Evolutionary conservation across 306 rosid genomes (phyloP), one percentile per base, ranked within the genome.

Genomic region (Cicer pinnatifidum): DNA sequence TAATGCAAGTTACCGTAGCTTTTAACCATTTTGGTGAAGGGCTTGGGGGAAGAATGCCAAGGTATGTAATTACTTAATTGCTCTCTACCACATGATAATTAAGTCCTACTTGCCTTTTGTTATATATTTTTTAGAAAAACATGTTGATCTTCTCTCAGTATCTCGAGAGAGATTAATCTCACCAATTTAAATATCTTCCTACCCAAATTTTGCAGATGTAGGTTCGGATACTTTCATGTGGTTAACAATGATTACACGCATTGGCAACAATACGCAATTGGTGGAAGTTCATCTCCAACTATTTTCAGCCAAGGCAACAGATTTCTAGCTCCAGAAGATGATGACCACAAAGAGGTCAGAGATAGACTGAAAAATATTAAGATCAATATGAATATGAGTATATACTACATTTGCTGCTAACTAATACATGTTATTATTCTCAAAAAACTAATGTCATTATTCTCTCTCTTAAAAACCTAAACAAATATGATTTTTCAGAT

Each of bases 11-110:
- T 33, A 83, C 84, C 35, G 79, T 90, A n/a, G 95, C 98, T 33
- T 92, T 92, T 68, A 92, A 92, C 82, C 96, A 88, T 86, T 90
- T 90, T 78, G 98, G 98, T 9, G 96, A 90, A 80, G 98, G 92
- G 0, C 95, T 92, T 12, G 90, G 88, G 0, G 91, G 89, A 11
- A 87, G 98, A 82, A 92, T 92, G 86, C 81, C 86, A 0, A 82
- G 83, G 83, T 82, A 69, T 3, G 23, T 65, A 9, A 15, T 40
- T 15, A 19, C 8, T 17, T 65, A 13, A 16, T 28, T 64, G 11
- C 9, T 28, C 37, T 13, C n/a, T 40, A 12, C 5, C 17, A 15
- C 0, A 59, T 59, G 6, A 46, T 33, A 16, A 10, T 11, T 48
- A 38, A 13, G 33, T 5, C 19, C n/a, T 33, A 53, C 13, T 23